Conservation (phyloP, 106 monocot species). For the Apostasia shenzhenica region DNA sequence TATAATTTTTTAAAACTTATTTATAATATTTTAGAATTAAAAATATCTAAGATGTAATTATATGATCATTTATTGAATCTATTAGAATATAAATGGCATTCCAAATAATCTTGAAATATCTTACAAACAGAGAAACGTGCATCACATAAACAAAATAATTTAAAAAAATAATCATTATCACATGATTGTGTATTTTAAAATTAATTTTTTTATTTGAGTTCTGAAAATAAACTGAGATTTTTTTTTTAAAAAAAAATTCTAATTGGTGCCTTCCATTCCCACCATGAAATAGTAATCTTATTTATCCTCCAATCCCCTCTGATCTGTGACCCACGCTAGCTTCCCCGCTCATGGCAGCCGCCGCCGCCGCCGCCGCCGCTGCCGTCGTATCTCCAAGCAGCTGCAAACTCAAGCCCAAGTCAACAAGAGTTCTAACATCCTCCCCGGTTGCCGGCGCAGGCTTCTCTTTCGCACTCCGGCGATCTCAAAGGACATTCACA, state of each 20-base stretch:
- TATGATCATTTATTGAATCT: no score
- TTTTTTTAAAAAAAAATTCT: background rate
- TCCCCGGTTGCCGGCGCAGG: background rate
- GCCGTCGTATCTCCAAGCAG: background rate
- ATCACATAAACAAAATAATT: no score
- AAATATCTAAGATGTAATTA: no score
- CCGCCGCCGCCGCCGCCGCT: background rate
- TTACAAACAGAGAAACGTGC: no score
- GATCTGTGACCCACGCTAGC: background rate
- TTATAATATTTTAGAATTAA: no score
- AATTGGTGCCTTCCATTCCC: background rate
- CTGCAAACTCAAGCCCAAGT: background rate
- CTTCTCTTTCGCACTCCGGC: background rate
- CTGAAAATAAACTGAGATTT: background rate
- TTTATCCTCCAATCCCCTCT: background rate
- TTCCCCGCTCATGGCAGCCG: background rate
- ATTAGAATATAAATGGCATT: no score
- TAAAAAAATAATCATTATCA: no score
- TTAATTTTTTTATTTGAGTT: background rate
- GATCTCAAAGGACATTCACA: background rate
- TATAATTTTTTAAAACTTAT: no score
- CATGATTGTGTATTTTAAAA: no score
- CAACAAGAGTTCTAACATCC: background rate
- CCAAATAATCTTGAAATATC: no score
- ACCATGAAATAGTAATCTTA: background rate